Evolutionary conservation across 306 rosid species (phyloP), one percentile per base, ranked within the genome.

Genomic region (Rosa persica): DNA sequence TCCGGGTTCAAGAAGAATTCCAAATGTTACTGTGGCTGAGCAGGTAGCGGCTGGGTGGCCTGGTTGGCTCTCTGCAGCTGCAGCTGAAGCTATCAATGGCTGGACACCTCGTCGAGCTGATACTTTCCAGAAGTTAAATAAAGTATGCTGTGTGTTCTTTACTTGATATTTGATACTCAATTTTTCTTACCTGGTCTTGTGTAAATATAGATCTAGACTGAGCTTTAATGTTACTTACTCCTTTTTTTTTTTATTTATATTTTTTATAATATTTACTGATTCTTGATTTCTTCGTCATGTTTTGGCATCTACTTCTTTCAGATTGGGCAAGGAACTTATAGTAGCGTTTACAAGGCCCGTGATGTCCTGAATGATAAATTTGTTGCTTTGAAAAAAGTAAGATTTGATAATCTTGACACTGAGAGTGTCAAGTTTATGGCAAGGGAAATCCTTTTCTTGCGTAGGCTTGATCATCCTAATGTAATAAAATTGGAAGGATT

Each of bases 11-110:
- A 91, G 97, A 80, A 89, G 88, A 76, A 78, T 94, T 15, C 90
- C 97, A 3, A 90, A 82, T 78, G 93, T 84, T 73, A 64, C 79
- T 43, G 88, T 79, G 74, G 96, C 88, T 51, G 97, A 92, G 86
- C 98, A 92, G 75, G 90, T 90, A 76, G 97, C 97, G 4, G 98
- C 98, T 3, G 98, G 98, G 76, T 94, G 98, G 98, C 98, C 98
- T 20, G 82, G 76, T 52, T 94, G 98, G 98, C 97, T 94, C 25
- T 88, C 97, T 76, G 81, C 93, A 16, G 97, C 88, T 64, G 98
- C 98, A 0, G 86, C 90, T 36, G 98, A 94, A 81, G 97, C 95
- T 77, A 84, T 94, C 79, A 76, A 81, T 20, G 98, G 97, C 73
- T 94, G 98, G 98, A 74, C 87, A 81, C 98, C 98, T 0, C 87